Conservation (phyloP, 2,329 filamentous ascomycete genomes). For the Fusarium denticulatum region DNA sequence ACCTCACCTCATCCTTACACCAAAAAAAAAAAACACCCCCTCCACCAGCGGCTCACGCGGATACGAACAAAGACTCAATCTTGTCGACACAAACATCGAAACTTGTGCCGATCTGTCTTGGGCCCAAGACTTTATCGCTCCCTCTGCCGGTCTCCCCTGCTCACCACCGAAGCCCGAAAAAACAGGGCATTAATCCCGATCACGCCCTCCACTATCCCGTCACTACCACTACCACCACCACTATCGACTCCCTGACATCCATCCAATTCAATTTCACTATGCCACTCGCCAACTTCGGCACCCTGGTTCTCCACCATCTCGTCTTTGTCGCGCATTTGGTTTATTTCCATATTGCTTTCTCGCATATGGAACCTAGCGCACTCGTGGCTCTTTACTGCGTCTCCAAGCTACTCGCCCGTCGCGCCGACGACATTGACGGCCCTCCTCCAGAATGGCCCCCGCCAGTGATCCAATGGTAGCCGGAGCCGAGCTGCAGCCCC, state of each 20-base stretch:
- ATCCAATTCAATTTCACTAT: slow-evolving; percentile 44
- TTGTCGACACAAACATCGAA: slow-evolving; percentile 1
- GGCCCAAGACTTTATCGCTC: background rate
- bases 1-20: slow-evolving; percentile 9
- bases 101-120: slow-evolving; percentile 10
- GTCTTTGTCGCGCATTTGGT: slow-evolving; percentile 65
- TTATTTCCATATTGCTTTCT: slow-evolving; percentile 62
- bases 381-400: slow-evolving; percentile 60
- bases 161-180: background rate
- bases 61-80: background rate
- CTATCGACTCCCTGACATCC: background rate
- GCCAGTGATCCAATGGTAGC: slow-evolving; percentile 44
- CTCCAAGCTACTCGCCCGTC: slow-evolving; percentile 58
- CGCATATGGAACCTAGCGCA: slow-evolving; percentile 58
- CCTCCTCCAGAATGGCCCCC: slow-evolving; percentile 50
- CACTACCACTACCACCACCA: background rate
- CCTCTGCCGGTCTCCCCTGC: background rate
- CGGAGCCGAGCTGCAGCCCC: slow-evolving; percentile 27
- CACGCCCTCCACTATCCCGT: background rate
- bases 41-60: slow-evolving; percentile 32
- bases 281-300: slow-evolving; percentile 63
- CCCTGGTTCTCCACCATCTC: slow-evolving; percentile 61
- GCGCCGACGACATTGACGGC: slow-evolving; percentile 60
- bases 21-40: slow-evolving; percentile 1
- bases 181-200: slow-evolving; percentile 13